Evolutionary conservation across 2,329 filamentous ascomycete species (phyloP).

Genomic region (Ploettnerulaceae sp.): DNA sequence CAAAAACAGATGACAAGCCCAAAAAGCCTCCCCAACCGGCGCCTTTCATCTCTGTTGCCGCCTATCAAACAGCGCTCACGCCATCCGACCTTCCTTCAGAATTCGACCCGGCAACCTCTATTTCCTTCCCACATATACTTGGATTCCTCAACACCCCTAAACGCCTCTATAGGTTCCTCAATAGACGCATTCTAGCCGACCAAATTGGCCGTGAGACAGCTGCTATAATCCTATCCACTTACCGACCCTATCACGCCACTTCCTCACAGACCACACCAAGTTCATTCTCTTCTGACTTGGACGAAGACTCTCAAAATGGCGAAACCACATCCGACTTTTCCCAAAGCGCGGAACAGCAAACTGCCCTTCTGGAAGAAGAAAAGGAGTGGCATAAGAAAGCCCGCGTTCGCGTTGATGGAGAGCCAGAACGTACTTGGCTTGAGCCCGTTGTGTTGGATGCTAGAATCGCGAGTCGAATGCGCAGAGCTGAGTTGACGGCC

Average conservation of each 20-base stretch:
- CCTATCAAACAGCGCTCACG: constrained; percentile 64
- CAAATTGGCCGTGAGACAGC: constrained; percentile 83
- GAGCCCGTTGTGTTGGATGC: constrained; percentile 70
- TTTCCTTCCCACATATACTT: constrained; percentile 83
- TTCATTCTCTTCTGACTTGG: constrained; percentile 16
- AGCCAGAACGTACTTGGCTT: constrained; percentile 69
- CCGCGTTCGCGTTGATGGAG: constrained; percentile 49
- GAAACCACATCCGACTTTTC: not conserved
- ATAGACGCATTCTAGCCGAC: constrained; percentile 78
- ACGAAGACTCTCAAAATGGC: constrained; percentile 31
- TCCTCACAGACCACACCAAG: constrained; percentile 38
- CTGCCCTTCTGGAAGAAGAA: constrained; percentile 66
- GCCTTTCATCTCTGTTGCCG: constrained; percentile 67
- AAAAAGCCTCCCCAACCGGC: constrained; percentile 58
- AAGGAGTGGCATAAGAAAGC: constrained; percentile 79
- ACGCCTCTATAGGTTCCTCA: constrained; percentile 83
- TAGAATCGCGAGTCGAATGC: constrained; percentile 74
- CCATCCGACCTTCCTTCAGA: constrained; percentile 62
- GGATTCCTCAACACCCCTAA: constrained; percentile 88
- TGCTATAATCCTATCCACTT: constrained; percentile 65
- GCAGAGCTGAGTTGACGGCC: constrained; percentile 63
- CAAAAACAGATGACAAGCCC: constrained; percentile 48
- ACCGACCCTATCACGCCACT: constrained; percentile 41
- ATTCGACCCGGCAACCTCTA: constrained; percentile 66
- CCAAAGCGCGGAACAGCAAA: constrained; percentile 53